Evolutionary conservation across 768 basidiomycete genomes (phyloP).

Genomic region (Ramaria rubella): DNA sequence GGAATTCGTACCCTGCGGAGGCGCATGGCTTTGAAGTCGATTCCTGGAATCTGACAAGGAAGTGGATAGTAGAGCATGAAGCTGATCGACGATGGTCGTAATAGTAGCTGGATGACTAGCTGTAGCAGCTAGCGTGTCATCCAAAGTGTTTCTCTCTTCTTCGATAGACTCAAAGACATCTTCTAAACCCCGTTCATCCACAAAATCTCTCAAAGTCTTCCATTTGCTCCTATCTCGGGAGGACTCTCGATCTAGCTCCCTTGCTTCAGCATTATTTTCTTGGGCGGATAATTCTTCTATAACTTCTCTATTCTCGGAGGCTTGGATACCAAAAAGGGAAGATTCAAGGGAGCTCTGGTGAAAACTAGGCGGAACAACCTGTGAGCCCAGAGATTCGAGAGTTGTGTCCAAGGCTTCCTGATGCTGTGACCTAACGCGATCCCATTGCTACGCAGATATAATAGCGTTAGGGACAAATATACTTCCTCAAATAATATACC

Average conservation of each 20-base stretch:
- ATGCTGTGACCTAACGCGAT: conserved; percentile 51
- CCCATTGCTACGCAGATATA: conserved; percentile 66
- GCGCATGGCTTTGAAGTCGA: background rate
- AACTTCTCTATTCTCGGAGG: conserved; percentile 37
- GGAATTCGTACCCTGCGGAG: background rate
- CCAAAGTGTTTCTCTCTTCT: conserved; percentile 55
- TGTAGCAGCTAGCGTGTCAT: conserved; percentile 35
- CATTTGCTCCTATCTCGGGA: conserved; percentile 47
- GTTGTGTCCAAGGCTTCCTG: conserved; percentile 58
- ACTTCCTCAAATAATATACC: conserved; percentile 39
- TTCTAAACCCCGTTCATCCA: conserved; percentile 77
- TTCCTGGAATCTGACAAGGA: background rate
- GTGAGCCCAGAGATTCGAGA: conserved; percentile 65
- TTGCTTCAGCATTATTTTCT: background rate
- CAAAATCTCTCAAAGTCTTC: conserved; percentile 83
- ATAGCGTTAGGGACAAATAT: background rate
- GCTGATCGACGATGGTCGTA: background rate
- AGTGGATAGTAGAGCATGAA: background rate
- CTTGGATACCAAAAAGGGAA: conserved; percentile 74
- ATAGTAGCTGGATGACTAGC: conserved; percentile 1
- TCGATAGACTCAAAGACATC: conserved; percentile 70
- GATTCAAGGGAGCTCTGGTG: conserved; percentile 59
- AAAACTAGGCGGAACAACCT: conserved; percentile 73
- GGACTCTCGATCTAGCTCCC: background rate
- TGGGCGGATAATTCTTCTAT: conserved; percentile 16